These are phyloP conservation scores for Taiozyma onychis DNA, from an alignment of 1,139 yeast species.

Conservation along the genomic window DNA sequence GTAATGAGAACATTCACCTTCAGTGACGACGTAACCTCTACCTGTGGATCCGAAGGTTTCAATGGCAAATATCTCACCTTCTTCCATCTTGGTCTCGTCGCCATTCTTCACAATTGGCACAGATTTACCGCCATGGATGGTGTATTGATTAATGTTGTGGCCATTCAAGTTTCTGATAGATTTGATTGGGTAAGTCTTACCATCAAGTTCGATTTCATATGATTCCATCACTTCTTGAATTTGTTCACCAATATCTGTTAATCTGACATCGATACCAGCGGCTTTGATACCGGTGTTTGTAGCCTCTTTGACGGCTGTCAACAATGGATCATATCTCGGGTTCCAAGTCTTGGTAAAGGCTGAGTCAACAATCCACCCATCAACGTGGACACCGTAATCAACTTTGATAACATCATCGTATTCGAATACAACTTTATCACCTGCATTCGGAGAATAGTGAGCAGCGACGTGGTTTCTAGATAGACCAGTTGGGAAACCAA, in stretches of 20 bases:
- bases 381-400: conserved; percentile 94
- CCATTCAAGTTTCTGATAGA: conserved; percentile 92
- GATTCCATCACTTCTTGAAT: conserved; percentile 97
- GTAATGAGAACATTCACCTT: conserved; percentile 95
- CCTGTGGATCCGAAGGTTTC: conserved; percentile 99
- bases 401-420: conserved; percentile 95
- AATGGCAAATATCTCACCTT: conserved; percentile 96
- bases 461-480: conserved; percentile 95
- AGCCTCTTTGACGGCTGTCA: conserved; percentile 85
- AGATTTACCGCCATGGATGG: conserved; percentile 90
- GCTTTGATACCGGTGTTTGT: conserved; percentile 90
- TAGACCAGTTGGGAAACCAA: conserved; percentile 97
- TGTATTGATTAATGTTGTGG: conserved; percentile 79
- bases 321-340: conserved; percentile 70
- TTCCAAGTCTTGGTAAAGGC: conserved; percentile 93
- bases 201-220: conserved; percentile 86
- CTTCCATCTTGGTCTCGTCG: conserved; percentile 96
- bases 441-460: conserved; percentile 95
- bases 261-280: conserved; percentile 93
- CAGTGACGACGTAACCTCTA: conserved; percentile 76
- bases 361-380: conserved; percentile 92
- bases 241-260: conserved; percentile 93
- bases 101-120: conserved; percentile 95
- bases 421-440: conserved; percentile 74
- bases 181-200: conserved; percentile 78